A percentile compares a stretch with the other conserved stretches of the same genome.
These are phyloP conservation scores for Syzygium jambos DNA, from an alignment of 345 rosid genomes.

Conservation along the genomic window DNA sequence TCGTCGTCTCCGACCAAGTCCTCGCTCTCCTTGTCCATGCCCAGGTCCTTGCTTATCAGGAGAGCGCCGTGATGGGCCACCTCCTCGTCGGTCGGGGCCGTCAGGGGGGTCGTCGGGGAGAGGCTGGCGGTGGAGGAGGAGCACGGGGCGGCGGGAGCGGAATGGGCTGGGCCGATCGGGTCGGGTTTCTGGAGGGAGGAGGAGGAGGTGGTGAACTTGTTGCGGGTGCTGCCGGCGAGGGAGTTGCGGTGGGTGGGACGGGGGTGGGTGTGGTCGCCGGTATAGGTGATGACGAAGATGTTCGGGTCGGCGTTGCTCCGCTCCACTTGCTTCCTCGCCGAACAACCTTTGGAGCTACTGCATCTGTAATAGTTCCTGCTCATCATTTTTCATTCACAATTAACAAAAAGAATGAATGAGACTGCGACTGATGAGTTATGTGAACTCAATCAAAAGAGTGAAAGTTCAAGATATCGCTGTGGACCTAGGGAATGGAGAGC, in stretches of 20 bases:
- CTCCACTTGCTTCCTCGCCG: slow-evolving; percentile 91
- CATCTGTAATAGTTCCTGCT: slow-evolving; percentile 85
- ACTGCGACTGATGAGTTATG: background rate
- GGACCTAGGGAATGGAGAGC: slow-evolving; percentile 86
- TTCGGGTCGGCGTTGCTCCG: slow-evolving; percentile 53
- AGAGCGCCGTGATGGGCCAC: background rate
- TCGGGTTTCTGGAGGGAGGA: slow-evolving; percentile 12
- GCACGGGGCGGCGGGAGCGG: background rate
- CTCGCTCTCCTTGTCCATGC: slow-evolving; percentile 4
- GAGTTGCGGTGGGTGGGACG: slow-evolving; percentile 86
- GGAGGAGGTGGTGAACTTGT: slow-evolving; percentile 23
- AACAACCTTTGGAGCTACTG: slow-evolving; percentile 81
- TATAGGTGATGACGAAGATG: slow-evolving; percentile 57
- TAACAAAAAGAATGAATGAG: background rate
- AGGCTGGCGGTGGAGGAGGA: slow-evolving; percentile 15
- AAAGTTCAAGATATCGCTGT: background rate
- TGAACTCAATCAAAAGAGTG: background rate
- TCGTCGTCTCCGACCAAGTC: background rate
- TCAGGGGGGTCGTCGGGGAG: slow-evolving; percentile 49
- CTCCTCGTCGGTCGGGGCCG: slow-evolving; percentile 23
- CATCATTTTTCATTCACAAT: background rate
- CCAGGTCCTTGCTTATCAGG: slow-evolving; percentile 5
- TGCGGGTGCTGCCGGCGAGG: slow-evolving; percentile 81
- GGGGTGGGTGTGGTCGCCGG: slow-evolving; percentile 90
- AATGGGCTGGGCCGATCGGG: background rate